Evolutionary conservation across 176 grass and related monocot species (phyloP).

Genomic region (Aegilops longissima): DNA sequence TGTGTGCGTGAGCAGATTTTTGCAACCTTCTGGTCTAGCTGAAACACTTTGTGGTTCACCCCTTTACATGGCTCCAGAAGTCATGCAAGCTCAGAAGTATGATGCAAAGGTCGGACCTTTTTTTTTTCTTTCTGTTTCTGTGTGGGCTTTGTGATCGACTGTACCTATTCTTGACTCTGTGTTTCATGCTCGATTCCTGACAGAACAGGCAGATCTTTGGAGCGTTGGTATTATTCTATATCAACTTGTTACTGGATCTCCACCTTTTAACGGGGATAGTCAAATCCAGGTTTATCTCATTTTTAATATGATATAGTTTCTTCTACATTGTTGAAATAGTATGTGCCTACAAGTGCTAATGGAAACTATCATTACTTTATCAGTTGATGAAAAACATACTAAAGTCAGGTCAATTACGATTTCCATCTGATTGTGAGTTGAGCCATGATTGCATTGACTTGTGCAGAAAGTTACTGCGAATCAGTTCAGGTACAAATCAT

Average conservation of each 20-base stretch:
- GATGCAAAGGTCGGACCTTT: slow-evolving; percentile 78
- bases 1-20: slow-evolving; percentile 34
- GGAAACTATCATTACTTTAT: neutral
- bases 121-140: slow-evolving; percentile 6
- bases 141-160: slow-evolving; percentile 6
- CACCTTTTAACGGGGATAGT: slow-evolving; percentile 86
- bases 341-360: slow-evolving; percentile 28
- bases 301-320: slow-evolving; percentile 16
- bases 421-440: slow-evolving; percentile 65
- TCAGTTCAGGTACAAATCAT: slow-evolving; percentile 68
- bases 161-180: slow-evolving; percentile 23
- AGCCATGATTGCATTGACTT: slow-evolving; percentile 80
- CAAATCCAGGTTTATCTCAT: slow-evolving; percentile 77
- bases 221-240: slow-evolving; percentile 95
- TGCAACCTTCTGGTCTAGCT: slow-evolving; percentile 62
- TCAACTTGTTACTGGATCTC: slow-evolving; percentile 90
- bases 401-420: slow-evolving; percentile 55
- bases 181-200: slow-evolving; percentile 27
- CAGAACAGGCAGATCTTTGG: slow-evolving; percentile 98
- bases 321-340: neutral
- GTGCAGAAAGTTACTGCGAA: slow-evolving; percentile 81
- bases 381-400: slow-evolving; percentile 89
- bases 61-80: slow-evolving; percentile 99
- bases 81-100: slow-evolving; percentile 95
- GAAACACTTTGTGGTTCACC: slow-evolving; percentile 99